Percentiles rank a stretch among this genome's conserved stretches.
Evolutionary conservation across 2,329 filamentous ascomycete genomes (phyloP).

Genomic region (Botrytis cinerea): DNA sequence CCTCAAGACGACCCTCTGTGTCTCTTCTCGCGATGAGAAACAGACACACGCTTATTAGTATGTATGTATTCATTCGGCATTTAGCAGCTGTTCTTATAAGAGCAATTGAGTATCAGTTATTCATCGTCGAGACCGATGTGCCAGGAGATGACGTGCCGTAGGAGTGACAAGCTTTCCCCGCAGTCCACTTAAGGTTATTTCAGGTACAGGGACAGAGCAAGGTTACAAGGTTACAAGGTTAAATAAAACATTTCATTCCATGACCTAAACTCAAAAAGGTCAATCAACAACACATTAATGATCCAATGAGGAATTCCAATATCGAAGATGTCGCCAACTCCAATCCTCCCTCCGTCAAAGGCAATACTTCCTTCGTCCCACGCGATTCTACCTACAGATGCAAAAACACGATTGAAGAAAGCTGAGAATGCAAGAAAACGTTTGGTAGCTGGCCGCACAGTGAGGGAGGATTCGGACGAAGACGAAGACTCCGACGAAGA

Average conservation of each 20-base stretch:
- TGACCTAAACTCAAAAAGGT: slow-evolving; percentile 12
- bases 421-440: slow-evolving; percentile 48
- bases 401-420: slow-evolving; percentile 34
- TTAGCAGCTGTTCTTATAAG: not conserved
- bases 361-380: slow-evolving; percentile 29
- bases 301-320: not conserved
- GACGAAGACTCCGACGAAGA: slow-evolving; percentile 72
- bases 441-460: slow-evolving; percentile 28
- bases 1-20: not conserved
- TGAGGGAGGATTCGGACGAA: slow-evolving; percentile 80
- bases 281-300: slow-evolving; percentile 6
- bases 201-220: not conserved
- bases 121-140: too few relatives aligned
- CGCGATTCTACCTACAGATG: slow-evolving; percentile 27
- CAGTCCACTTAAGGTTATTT: slow-evolving; percentile 1
- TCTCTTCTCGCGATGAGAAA: not conserved
- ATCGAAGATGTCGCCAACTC: slow-evolving; percentile 38
- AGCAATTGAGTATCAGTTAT: not conserved
- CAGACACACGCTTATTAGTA: not conserved
- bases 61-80: not conserved
- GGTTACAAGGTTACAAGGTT: not conserved
- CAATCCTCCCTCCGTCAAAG: slow-evolving; percentile 25
- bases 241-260: not conserved
- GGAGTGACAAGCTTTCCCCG: slow-evolving; percentile 3
- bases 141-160: not conserved